Evolutionary conservation across 2,329 filamentous ascomycete species (phyloP).

Genomic region (Pseudogymnoascus sp.): DNA sequence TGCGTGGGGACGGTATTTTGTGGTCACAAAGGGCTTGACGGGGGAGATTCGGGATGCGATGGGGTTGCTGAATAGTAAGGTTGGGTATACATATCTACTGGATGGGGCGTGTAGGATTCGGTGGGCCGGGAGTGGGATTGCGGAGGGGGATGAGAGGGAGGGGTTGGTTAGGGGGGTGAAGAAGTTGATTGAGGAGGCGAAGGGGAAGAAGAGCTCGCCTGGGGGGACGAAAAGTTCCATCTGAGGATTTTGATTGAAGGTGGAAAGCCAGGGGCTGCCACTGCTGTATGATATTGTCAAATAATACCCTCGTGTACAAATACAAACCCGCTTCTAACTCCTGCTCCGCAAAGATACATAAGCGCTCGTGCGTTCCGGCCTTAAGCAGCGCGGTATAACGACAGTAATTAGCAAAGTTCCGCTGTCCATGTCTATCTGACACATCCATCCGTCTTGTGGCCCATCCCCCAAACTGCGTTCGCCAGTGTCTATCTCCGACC

Average conservation of each 20-base stretch:
- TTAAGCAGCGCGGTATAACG: background rate
- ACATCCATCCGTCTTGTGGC: background rate
- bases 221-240: conserved; percentile 9
- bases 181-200: conserved; percentile 50
- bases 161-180: conserved; percentile 56
- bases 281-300: conserved; percentile 3
- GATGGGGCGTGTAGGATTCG: conserved; percentile 82
- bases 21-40: conserved; percentile 49
- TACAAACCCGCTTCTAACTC: conserved; percentile 6
- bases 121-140: conserved; percentile 79
- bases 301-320: conserved; percentile 5
- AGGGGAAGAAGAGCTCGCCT: conserved; percentile 26
- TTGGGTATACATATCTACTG: conserved; percentile 77
- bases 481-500: background rate
- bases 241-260: conserved; percentile 3
- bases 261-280: background rate
- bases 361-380: background rate
- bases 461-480: background rate
- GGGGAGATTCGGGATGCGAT: conserved; percentile 55
- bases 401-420: conserved; percentile 5
- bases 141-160: conserved; percentile 56
- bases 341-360: background rate
- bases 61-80: conserved; percentile 75
- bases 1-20: conserved; percentile 53
- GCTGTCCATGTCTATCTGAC: conserved; percentile 2